Base-by-base conservation (phyloP, 148 eudicot genomes). In the Rhododendron ovatum region DNA sequence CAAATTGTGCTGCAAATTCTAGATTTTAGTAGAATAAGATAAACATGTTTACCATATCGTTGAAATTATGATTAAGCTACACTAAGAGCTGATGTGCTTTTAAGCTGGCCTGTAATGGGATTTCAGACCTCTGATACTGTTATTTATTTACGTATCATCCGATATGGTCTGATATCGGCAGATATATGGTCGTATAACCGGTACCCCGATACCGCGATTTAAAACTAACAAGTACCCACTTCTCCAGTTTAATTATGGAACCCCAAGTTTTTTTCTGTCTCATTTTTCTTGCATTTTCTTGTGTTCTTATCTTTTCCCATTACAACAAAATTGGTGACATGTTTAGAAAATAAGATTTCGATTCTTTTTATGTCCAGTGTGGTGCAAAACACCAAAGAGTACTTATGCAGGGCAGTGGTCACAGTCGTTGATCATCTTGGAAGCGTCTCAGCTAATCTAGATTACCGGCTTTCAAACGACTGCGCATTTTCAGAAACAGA, bases 351-450 rank as follows among this genome's bases (percentile, higher is more conserved):
- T n/a, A n/a, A n/a, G n/a, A 6, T n/a, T 78, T 30, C 7, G 61
- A 28, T 51, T 15, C 63, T 67, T 67, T 41, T 9, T 37, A 33
- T 83, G 47, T 88, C 87, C 91, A 95, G 98, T 22, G 94, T 95
- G 47, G 13, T 95, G 90, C 92, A 93, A 71, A 93, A 89, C 88
- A 92, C 98, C 17, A 95, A 88, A 79, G 98, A 95, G 88, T 95
- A 95, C 86, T 85, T 95, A 30, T 91, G 92, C 88, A 90, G 84
- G 79, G 94, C 96, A 67, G 91, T 93, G 17, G 93, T 94, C 12
- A 92, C 95, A 53, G 89, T 95, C 20, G 92, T 94, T 71, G 98
- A 95, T 90, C 96, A 93, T 89, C 90, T 95, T 13, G 96, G 98
- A 48, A 85, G 88, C 37, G 94, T 91, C 82, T 93, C 98, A 18